These are phyloP conservation scores for Aspergillus luchuensis DNA, from an alignment of 2,329 filamentous ascomycete genomes.

Conservation along the genomic window DNA sequence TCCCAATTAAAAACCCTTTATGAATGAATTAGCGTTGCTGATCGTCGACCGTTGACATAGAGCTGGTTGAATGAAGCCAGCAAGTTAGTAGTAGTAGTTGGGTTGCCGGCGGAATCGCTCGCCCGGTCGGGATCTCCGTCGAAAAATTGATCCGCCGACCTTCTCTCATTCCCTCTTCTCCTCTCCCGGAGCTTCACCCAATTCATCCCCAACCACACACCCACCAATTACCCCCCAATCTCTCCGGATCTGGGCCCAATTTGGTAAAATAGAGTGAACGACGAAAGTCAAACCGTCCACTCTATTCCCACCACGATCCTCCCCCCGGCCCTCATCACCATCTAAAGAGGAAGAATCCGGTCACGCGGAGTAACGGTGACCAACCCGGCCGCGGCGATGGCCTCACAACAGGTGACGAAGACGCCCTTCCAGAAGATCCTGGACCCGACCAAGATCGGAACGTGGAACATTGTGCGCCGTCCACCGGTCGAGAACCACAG, in stretches of 20 bases:
- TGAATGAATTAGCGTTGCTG: too few species aligned
- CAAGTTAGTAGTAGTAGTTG: too few species aligned
- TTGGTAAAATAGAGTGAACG: conserved; percentile 25
- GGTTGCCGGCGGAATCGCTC: conserved; percentile 4
- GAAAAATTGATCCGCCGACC: conserved; percentile 40
- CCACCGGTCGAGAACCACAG: conserved; percentile 37
- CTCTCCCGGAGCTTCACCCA: not conserved
- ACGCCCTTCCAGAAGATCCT: conserved; percentile 38
- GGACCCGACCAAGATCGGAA: conserved; percentile 43
- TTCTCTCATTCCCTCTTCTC: conserved; percentile 20
- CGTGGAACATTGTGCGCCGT: conserved; percentile 39
- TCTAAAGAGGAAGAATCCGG: too few species aligned
- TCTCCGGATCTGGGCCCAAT: conserved; percentile 3
- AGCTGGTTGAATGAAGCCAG: too few species aligned
- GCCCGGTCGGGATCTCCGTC: conserved; percentile 28
- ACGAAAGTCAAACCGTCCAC: not conserved
- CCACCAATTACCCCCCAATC: not conserved
- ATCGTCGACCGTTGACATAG: too few species aligned
- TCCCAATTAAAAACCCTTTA: too few species aligned
- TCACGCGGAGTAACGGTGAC: too few species aligned
- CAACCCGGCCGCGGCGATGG: conserved; percentile 38
- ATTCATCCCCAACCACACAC: conserved; percentile 13
- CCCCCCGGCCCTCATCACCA: not conserved
- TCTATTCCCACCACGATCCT: not conserved
- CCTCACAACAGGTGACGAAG: conserved; percentile 26